Evolutionary conservation across 2,329 filamentous ascomycete genomes (phyloP).

Genomic region (Aspergillus quadricinctus): DNA sequence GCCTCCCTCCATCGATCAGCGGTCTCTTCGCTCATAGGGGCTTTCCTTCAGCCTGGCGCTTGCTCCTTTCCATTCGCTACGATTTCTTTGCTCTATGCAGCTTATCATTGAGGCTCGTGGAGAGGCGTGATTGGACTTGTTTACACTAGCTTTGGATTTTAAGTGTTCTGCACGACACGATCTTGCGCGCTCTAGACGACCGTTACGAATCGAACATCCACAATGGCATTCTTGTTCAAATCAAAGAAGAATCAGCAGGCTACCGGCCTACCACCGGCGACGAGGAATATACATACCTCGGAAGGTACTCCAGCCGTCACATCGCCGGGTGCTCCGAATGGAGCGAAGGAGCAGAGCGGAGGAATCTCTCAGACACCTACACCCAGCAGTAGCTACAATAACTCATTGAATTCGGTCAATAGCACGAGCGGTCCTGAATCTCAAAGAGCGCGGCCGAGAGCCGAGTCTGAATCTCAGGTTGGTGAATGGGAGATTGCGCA

Average conservation of each 20-base stretch:
- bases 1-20: not conserved
- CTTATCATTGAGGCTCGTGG: not conserved
- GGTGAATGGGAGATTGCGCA: slow-evolving; percentile 18
- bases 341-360: slow-evolving; percentile 34
- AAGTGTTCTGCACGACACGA: slow-evolving; percentile 5
- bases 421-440: slow-evolving; percentile 63
- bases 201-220: slow-evolving; percentile 32
- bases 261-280: slow-evolving; percentile 48
- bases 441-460: slow-evolving; percentile 53
- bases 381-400: slow-evolving; percentile 67
- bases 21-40: not conserved
- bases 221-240: slow-evolving; percentile 79
- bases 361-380: slow-evolving; percentile 56
- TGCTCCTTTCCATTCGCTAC: slow-evolving; percentile 5
- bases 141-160: slow-evolving; percentile 7
- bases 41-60: slow-evolving; percentile 11
- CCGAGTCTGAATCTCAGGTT: slow-evolving; percentile 54
- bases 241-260: slow-evolving; percentile 68
- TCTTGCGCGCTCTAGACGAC: slow-evolving; percentile 26
- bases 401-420: slow-evolving; percentile 64
- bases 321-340: slow-evolving; percentile 47
- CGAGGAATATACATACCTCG: slow-evolving; percentile 54
- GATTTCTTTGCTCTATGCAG: not conserved
- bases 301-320: slow-evolving; percentile 45
- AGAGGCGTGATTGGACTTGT: not conserved